Conservation (phyloP, 768 basidiomycete genomes). For the Mycena crocata region DNA sequence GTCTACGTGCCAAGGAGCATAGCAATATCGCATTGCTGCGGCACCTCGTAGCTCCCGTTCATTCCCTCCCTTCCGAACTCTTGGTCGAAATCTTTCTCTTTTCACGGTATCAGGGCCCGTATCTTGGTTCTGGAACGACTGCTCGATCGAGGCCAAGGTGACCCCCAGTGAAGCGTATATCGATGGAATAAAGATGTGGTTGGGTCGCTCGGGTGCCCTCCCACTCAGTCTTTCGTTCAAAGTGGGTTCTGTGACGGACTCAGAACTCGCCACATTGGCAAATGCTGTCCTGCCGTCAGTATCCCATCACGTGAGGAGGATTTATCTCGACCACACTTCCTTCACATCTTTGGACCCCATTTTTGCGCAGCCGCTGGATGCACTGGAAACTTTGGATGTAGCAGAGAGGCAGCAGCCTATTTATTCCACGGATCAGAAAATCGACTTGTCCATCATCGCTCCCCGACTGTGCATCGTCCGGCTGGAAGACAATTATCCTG, state of each 20-base stretch:
- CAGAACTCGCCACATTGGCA: background rate
- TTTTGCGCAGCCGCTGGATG: background rate
- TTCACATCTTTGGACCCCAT: background rate
- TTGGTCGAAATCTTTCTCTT: background rate
- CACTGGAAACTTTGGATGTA: background rate
- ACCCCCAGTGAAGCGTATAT: background rate
- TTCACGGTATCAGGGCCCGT: background rate
- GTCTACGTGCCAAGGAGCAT: background rate
- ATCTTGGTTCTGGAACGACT: background rate
- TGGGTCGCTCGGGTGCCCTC: background rate
- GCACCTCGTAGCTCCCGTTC: background rate
- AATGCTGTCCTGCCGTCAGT: background rate
- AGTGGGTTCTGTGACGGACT: background rate
- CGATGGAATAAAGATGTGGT: background rate
- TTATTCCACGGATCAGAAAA: background rate
- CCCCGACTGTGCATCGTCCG: background rate
- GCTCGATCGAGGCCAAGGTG: background rate
- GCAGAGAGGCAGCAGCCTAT: background rate
- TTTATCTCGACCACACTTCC: background rate
- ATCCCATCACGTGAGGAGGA: background rate
- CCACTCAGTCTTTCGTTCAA: background rate
- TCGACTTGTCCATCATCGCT: background rate
- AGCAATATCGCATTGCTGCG: background rate
- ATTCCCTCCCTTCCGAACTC: background rate
- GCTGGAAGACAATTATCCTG: background rate